Evolutionary conservation across 352 stramenopile species (phyloP), one percentile per base, ranked within the genome.

Genomic region (Pythium monospermum): DNA sequence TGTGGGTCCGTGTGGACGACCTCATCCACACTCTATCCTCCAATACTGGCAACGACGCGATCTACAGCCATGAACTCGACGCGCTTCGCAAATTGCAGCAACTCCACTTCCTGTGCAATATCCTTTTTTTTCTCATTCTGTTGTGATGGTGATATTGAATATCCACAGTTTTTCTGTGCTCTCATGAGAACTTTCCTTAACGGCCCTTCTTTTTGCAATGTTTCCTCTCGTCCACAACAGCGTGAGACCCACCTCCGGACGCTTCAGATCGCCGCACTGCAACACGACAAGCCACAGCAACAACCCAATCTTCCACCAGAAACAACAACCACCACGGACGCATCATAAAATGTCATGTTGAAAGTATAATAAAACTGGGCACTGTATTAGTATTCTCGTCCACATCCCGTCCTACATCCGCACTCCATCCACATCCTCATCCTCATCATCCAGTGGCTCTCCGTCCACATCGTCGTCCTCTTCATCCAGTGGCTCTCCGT

Each of bases 21-120:
- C 38, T 72, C 21, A 57, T 70, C 21, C 55, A 71, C 16, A 55
- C 58, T 19, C 37, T 79, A n/a, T 19, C 35, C n/a, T 15, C 53
- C 19, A 55, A 61, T n/a, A n/a, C 8, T n/a, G 30, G 30, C 30
- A 35, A 63, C 4, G 46, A 70, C 27, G 49, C 56, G 19, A 31
- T 33, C 15, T 75, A 79, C 44, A 48, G 56, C 23, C 59, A 57
- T 33, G 71, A 83, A 23, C 43, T 74, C 35, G 60, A 56, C 6
- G 69, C 61, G 3, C 45, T 85, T 1, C 61, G 54, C 21, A 69
- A 74, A 43, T 64, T 86, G n/a, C 70, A 72, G 33, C 61, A 76
- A 18, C 66, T 87, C 12, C 76, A 84, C 35, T 55, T 68, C 13
- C 66, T 85, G 43, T 85, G 72, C 70, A 75, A 85, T 85, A 85